Evolutionary conservation across 192 early-diverging fungal species (phyloP).

Genomic region (Linnemannia hyalina): DNA sequence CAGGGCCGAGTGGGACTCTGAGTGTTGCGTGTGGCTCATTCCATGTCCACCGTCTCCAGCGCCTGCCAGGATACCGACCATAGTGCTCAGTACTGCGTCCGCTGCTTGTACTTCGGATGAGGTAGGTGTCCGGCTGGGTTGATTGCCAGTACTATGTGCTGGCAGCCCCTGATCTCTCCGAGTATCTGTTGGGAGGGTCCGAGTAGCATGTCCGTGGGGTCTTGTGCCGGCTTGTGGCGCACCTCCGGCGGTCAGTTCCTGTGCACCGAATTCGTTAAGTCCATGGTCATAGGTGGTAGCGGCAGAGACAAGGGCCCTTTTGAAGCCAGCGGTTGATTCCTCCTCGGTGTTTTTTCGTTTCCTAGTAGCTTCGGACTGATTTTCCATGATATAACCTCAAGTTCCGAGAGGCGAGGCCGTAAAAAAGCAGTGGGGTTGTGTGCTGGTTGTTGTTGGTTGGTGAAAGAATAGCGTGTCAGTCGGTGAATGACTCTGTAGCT

Average conservation of each 20-base stretch:
- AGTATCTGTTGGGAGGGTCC: not conserved
- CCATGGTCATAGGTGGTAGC: not conserved
- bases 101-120: slow-evolving; percentile 1
- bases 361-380: slow-evolving; percentile 5
- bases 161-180: not conserved
- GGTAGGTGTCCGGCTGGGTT: not conserved
- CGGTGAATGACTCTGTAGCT: not conserved
- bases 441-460: not conserved
- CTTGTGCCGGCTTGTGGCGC: not conserved
- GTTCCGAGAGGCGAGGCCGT: not conserved
- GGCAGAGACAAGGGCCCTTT: slow-evolving; percentile 34
- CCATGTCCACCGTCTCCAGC: slow-evolving; percentile 6
- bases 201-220: not conserved
- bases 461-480: not conserved
- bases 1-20: not conserved
- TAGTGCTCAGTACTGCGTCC: slow-evolving; percentile 22
- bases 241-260: not conserved
- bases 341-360: slow-evolving; percentile 44
- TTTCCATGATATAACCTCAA: slow-evolving; percentile 13
- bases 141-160: not conserved
- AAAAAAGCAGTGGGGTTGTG: no score
- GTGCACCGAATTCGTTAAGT: not conserved
- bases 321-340: slow-evolving; percentile 13
- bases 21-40: not conserved
- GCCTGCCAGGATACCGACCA: slow-evolving; percentile 40